Percentiles rank a stretch among this genome's conserved stretches.
Conservation (phyloP, 176 grass and related monocot species). For the Zea mays region DNA sequence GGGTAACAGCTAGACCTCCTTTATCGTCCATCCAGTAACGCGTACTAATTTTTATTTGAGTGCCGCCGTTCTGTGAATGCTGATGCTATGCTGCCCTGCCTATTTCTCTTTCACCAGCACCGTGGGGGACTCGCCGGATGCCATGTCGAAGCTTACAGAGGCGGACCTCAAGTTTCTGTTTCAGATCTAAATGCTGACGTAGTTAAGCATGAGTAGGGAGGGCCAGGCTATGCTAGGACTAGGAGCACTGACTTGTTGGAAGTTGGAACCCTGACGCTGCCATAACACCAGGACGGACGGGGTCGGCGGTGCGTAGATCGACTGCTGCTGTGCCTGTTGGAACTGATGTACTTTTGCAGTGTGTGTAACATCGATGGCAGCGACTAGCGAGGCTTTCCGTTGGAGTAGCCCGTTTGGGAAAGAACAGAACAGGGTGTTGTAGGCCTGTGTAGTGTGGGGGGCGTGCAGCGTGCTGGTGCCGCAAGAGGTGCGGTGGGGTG, state of each 20-base stretch:
- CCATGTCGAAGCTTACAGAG: conserved; percentile 77
- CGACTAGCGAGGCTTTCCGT: neutral
- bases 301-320: neutral
- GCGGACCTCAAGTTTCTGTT: conserved; percentile 80
- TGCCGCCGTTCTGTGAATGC: neutral
- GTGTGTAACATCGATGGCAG: neutral
- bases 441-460: neutral
- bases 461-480: neutral
- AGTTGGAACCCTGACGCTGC: neutral
- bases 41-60: neutral
- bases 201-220: neutral
- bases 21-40: neutral
- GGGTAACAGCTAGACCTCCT: conserved; percentile 49
- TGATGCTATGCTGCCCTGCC: neutral
- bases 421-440: neutral
- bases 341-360: neutral
- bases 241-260: neutral
- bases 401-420: neutral
- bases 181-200: conserved; percentile 36
- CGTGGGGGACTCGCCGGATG: conserved; percentile 64
- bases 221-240: neutral
- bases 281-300: neutral
- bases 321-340: neutral
- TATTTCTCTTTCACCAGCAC: conserved; percentile 46
- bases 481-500: neutral